Conservation (phyloP, 306 rosid species). For the Canavalia gladiata region DNA sequence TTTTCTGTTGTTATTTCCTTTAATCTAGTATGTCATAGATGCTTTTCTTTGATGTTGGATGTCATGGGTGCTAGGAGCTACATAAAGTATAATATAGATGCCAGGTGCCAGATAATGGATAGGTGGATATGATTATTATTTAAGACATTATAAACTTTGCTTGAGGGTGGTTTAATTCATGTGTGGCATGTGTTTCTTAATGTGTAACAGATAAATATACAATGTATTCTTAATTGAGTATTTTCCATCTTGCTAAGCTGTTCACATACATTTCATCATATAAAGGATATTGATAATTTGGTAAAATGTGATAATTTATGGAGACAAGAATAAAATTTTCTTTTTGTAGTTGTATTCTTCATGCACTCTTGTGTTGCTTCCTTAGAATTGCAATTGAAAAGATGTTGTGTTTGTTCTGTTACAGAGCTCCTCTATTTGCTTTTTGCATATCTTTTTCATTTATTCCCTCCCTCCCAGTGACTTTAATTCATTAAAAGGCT, state of each 20-base stretch:
- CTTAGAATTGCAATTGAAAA: conserved; percentile 8
- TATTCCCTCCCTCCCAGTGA: background rate
- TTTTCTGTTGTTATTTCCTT: conserved; percentile 9
- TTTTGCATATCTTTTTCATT: background rate
- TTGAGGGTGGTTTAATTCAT: conserved; percentile 19
- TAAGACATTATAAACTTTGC: background rate
- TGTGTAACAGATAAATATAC: conserved; percentile 5
- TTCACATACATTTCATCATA: background rate
- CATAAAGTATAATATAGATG: background rate
- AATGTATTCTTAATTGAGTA: background rate
- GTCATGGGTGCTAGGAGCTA: background rate
- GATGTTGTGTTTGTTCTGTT: background rate
- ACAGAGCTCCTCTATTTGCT: background rate
- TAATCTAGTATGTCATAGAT: background rate
- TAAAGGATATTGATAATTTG: background rate
- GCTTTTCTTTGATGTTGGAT: background rate
- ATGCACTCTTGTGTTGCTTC: background rate
- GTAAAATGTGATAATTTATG: background rate
- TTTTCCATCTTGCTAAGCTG: background rate
- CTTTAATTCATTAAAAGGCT: background rate
- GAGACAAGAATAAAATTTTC: background rate
- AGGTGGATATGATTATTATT: conserved; percentile 7
- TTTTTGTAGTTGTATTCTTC: background rate
- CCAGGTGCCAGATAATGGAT: background rate
- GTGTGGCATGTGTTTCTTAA: background rate